Percentiles rank a stretch among this genome's conserved stretches.
Evolutionary conservation across 2,329 filamentous ascomycete species (phyloP).

Genomic region (Colletotrichum cereale): DNA sequence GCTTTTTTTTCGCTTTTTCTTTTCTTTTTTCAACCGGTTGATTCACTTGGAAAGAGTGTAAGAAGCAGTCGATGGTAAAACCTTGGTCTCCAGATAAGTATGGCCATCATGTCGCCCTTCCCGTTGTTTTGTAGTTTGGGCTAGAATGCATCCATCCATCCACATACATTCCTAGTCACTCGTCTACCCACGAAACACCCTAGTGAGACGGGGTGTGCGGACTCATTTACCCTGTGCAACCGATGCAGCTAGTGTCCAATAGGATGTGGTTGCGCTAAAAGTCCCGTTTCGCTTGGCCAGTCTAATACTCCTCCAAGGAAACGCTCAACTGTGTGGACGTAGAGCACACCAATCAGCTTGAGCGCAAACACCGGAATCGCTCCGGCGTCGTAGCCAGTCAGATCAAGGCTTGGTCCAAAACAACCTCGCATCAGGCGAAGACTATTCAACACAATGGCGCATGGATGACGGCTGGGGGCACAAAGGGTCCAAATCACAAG

Average conservation of each 20-base stretch:
- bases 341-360: constrained; percentile 15
- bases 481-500: not conserved
- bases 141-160: too few species aligned
- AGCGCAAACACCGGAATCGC: constrained; percentile 24
- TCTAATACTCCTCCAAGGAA: not conserved
- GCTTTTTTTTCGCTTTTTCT: too few species aligned
- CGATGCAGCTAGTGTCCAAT: too few species aligned
- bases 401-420: not conserved
- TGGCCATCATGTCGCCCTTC: too few species aligned
- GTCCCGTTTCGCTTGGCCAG: not conserved
- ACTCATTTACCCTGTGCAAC: not conserved
- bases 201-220: not conserved
- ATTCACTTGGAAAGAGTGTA: not conserved
- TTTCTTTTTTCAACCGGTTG: too few species aligned
- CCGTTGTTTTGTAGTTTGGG: not conserved
- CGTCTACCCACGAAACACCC: not conserved
- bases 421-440: not conserved
- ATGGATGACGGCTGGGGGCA: not conserved
- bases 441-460: not conserved
- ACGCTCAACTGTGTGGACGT: not conserved
- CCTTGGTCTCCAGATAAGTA: not conserved
- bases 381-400: constrained; percentile 4
- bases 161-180: not conserved
- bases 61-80: not conserved
- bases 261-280: not conserved